These are phyloP conservation scores for Berkeleyomyces rouxiae DNA, from an alignment of 2,329 filamentous ascomycete species.

Conservation along the genomic window DNA sequence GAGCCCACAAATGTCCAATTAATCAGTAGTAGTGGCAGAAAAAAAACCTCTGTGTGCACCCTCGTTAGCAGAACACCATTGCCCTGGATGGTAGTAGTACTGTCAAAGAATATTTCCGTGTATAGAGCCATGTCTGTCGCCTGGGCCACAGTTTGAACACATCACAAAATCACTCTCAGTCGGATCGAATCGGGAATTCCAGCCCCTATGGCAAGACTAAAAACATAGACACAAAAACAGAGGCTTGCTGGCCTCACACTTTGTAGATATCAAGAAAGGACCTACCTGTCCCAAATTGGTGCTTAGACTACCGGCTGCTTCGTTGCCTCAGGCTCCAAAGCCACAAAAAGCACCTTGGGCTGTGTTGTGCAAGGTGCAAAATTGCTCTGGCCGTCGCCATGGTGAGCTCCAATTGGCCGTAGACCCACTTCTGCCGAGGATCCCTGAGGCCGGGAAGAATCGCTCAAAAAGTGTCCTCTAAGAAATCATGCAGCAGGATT, in stretches of 20 bases:
- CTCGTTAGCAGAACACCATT: too few relatives aligned
- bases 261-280: not conserved
- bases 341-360: not conserved
- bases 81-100: too few relatives aligned
- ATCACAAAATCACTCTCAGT: not conserved
- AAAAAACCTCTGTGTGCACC: too few relatives aligned
- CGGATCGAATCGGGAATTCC: constrained; percentile 1
- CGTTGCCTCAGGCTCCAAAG: not conserved
- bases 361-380: constrained; percentile 1
- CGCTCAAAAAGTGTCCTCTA: constrained; percentile 10
- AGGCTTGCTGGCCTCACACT: not conserved
- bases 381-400: constrained; percentile 1
- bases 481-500: constrained; percentile 8
- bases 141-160: not conserved
- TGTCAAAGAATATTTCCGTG: too few relatives aligned
- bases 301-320: not conserved
- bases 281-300: not conserved
- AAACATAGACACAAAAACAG: not conserved
- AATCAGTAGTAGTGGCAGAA: too few relatives aligned
- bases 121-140: not conserved
- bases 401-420: constrained; percentile 10
- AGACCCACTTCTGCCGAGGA: constrained; percentile 11
- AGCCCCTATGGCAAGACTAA: not conserved
- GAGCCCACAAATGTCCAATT: too few relatives aligned
- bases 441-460: constrained; percentile 13